phyloP scores from a whole-genome alignment of 2,329 filamentous ascomycete genomes.

The Apiospora rasikravindrae region DNA sequence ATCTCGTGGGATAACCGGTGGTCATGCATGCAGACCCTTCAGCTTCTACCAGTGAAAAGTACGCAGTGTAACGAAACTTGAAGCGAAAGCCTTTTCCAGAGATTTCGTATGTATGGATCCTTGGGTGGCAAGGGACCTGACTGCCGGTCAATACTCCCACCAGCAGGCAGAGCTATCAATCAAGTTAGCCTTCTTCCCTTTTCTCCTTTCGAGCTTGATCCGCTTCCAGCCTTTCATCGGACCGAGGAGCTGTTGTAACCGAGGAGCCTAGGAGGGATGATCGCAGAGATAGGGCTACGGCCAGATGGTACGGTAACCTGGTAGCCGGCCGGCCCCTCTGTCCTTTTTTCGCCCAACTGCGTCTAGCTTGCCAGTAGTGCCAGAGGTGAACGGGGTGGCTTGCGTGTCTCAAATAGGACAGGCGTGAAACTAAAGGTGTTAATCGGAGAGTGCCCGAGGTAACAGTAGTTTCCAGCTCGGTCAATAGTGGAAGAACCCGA shows the following conservation, averaged over 20 bases:
- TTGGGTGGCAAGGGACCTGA: too few relatives aligned
- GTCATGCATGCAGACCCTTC: background rate
- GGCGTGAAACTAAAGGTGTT: background rate
- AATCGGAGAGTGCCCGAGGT: background rate
- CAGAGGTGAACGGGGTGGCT: background rate
- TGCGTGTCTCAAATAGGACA: background rate
- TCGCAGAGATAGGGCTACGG: background rate
- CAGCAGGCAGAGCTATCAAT: background rate
- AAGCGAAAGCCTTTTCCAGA: background rate
- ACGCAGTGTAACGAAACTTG: background rate
- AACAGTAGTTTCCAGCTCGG: background rate
- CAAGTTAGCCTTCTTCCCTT: background rate
- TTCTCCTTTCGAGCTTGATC: background rate
- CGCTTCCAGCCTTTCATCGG: background rate
- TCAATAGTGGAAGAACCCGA: too few relatives aligned
- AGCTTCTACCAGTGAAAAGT: background rate
- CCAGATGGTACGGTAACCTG: background rate
- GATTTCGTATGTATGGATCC: background rate
- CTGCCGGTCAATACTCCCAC: background rate
- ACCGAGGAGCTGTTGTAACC: background rate
- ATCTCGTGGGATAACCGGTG: background rate
- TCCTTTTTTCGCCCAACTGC: background rate
- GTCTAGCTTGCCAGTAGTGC: background rate
- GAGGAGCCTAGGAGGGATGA: background rate
- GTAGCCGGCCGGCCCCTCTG: background rate